Conservation (phyloP, 2,329 filamentous ascomycete species). For the Ophiostoma australiae region DNA sequence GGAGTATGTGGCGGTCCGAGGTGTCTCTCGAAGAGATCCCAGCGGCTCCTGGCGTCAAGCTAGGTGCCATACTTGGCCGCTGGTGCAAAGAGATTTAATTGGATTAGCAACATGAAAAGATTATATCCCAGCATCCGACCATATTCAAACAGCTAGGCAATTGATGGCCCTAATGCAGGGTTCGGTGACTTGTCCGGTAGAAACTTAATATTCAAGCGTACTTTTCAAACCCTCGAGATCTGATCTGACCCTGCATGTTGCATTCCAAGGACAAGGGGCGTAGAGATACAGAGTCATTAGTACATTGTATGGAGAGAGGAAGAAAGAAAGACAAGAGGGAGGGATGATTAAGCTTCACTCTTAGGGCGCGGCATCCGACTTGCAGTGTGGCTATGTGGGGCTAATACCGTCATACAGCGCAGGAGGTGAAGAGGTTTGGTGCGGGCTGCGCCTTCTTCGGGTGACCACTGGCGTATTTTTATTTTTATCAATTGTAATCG, state of each 20-base stretch:
- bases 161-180: background rate
- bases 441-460: conserved; percentile 3
- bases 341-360: background rate
- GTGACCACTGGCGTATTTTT: background rate
- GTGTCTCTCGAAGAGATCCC: conserved; percentile 75
- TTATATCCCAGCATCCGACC: background rate
- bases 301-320: background rate
- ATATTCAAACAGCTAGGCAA: background rate
- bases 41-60: conserved; percentile 45
- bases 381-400: background rate
- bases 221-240: background rate
- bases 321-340: background rate
- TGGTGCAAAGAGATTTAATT: conserved; percentile 70
- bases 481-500: background rate
- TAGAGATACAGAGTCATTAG: background rate
- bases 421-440: background rate
- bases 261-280: background rate
- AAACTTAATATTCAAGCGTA: background rate
- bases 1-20: conserved; percentile 67
- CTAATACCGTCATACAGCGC: background rate
- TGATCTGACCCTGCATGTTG: background rate
- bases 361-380: background rate
- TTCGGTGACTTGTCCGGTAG: background rate
- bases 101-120: background rate
- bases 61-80: conserved; percentile 56